Percentiles rank a stretch among this genome's conserved stretches.
Evolutionary conservation across 2,329 filamentous ascomycete genomes (phyloP).

Genomic region (Lizonia empirigonia): DNA sequence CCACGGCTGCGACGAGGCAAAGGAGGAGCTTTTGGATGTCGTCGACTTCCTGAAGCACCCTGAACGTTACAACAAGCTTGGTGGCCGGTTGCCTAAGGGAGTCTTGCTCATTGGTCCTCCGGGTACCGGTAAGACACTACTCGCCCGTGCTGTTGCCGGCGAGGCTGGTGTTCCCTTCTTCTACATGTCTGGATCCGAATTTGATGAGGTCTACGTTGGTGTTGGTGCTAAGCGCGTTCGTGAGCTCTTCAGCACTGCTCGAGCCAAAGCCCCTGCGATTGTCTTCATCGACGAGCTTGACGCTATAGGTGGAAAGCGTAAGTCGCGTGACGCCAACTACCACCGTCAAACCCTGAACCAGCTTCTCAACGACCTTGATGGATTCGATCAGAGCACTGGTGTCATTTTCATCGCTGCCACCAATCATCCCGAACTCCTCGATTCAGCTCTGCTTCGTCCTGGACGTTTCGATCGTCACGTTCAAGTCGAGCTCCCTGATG

Average conservation of each 20-base stretch:
- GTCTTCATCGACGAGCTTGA: conserved; percentile 95
- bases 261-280: conserved; percentile 85
- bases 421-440: conserved; percentile 91
- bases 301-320: conserved; percentile 91
- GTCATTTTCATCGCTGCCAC: conserved; percentile 96
- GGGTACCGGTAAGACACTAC: conserved; percentile 94
- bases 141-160: conserved; percentile 92
- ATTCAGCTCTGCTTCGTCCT: conserved; percentile 91
- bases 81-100: conserved; percentile 96
- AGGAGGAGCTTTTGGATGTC: conserved; percentile 95
- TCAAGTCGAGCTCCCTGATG: conserved; percentile 85
- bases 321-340: conserved; percentile 90
- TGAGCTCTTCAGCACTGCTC: conserved; percentile 84
- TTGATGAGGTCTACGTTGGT: conserved; percentile 97
- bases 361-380: conserved; percentile 93
- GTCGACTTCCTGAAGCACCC: conserved; percentile 96
- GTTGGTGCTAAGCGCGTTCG: conserved; percentile 96
- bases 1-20: conserved; percentile 96
- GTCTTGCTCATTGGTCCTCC: conserved; percentile 93
- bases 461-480: conserved; percentile 96
- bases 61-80: conserved; percentile 89
- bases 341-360: conserved; percentile 98
- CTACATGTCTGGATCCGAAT: conserved; percentile 99
- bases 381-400: conserved; percentile 91
- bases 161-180: conserved; percentile 99